Base-by-base conservation (phyloP, 2,329 filamentous ascomycete genomes). In the Diplodia corticola region DNA sequence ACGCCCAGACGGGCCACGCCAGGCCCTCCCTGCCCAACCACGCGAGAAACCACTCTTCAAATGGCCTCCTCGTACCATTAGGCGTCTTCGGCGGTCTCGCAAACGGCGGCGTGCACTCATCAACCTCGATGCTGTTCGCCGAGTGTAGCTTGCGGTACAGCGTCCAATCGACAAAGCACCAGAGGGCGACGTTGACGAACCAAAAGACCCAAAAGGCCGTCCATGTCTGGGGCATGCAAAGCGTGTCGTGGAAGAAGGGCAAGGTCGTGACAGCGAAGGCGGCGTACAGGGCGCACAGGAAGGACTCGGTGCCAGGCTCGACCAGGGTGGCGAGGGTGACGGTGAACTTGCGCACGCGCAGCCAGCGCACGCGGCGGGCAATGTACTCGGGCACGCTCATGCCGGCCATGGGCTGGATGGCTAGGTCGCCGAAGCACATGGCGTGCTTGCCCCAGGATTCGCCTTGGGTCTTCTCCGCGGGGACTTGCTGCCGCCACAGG, bases 291-390 rank as follows among this genome's bases (percentile, higher is more conserved):
- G 90, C 92, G 78, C 93, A 97, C 0, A 98, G 75, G 37, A 99
- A 85, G 30, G 90, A 90, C 77, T 99, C 95, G 0, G 96, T 93
- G 2, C 93, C 93, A 0, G 94, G 95, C 75, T 99, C 95, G 2
- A 97, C 91, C 1, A 97, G 81, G 0, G 96, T 98, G 0, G 95
- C 96, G 0, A 90, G 82, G 1, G 92, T 85, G 15, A 99, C 95
- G 0, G 94, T 97, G 81, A 92, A 98, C 77, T 99, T 99, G 53
- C 95, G 85, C 1, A 97, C 96, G 5, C 95, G 87, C 26, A 98
- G 82, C 95, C 95, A 99, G 61, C 95, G 86, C 4, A 93, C 89
- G 26, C 95, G 86, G 13, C 95, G 88, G 5, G 89, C 90, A 53
- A 91, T 84, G 74, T 97, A 98, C 30, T 91, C 89, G 4, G 77